phyloP scores from a whole-genome alignment of 2,329 filamentous ascomycete species.

The Aphanocladium album region DNA sequence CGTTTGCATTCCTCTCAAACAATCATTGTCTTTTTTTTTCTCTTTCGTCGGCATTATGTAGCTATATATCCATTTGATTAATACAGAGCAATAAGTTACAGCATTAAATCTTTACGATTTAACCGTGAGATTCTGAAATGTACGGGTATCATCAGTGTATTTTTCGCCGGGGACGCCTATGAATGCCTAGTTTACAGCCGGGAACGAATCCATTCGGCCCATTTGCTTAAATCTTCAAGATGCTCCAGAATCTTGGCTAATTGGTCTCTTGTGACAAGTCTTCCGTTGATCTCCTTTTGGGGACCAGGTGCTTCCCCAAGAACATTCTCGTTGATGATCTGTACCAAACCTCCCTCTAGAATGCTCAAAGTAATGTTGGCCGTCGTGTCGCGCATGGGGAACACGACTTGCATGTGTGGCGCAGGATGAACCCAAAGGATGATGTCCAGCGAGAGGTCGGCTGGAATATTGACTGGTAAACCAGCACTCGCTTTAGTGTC shows the following conservation, averaged over 20 bases:
- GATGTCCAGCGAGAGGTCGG: slow-evolving; percentile 42
- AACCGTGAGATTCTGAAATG: background rate
- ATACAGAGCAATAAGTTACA: background rate
- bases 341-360: slow-evolving; percentile 53
- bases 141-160: slow-evolving; percentile 4
- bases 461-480: background rate
- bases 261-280: slow-evolving; percentile 32
- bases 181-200: slow-evolving; percentile 24
- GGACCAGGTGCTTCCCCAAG: slow-evolving; percentile 27
- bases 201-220: slow-evolving; percentile 49
- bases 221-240: slow-evolving; percentile 48
- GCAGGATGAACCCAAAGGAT: slow-evolving; percentile 47
- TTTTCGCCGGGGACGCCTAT: background rate
- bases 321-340: slow-evolving; percentile 54
- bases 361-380: slow-evolving; percentile 55
- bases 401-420: slow-evolving; percentile 47
- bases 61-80: slow-evolving; percentile 1
- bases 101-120: background rate
- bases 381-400: slow-evolving; percentile 45
- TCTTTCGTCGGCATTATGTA: background rate
- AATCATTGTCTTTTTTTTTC: background rate
- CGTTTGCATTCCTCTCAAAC: background rate
- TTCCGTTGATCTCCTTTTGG: slow-evolving; percentile 21
- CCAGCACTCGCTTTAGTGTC: background rate
- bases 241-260: slow-evolving; percentile 43